A percentile compares a stretch with the other conserved stretches of the same genome.
Evolutionary conservation across 2,329 filamentous ascomycete genomes (phyloP).

Genomic region (Cytospora schulzeri): DNA sequence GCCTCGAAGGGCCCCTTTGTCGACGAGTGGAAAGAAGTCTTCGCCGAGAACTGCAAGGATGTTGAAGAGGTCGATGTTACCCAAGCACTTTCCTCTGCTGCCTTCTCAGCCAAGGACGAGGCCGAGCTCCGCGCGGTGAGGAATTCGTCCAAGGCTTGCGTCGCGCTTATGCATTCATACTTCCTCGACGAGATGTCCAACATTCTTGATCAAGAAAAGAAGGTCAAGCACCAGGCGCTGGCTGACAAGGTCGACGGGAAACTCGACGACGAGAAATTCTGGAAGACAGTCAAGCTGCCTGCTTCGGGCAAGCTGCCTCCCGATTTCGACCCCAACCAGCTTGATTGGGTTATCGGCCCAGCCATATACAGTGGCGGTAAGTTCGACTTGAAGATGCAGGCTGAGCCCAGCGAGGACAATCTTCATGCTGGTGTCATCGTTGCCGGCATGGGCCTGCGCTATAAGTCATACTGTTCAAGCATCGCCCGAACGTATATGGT

Average conservation of each 20-base stretch:
- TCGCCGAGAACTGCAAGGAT: slow-evolving; percentile 77
- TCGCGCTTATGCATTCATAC: slow-evolving; percentile 91
- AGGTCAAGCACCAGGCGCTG: slow-evolving; percentile 85
- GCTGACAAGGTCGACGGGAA: slow-evolving; percentile 88
- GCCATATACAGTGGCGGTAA: slow-evolving; percentile 94
- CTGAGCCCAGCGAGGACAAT: slow-evolving; percentile 77
- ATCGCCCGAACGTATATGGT: slow-evolving; percentile 94
- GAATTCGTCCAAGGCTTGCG: slow-evolving; percentile 90
- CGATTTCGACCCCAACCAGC: slow-evolving; percentile 83
- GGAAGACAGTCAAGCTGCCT: slow-evolving; percentile 74
- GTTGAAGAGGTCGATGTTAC: slow-evolving; percentile 87
- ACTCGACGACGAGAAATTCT: slow-evolving; percentile 92
- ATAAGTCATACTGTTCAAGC: slow-evolving; percentile 92
- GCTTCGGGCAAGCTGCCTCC: slow-evolving; percentile 75
- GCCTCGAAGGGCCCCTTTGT: slow-evolving; percentile 84
- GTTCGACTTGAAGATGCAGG: slow-evolving; percentile 83
- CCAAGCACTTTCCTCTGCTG: slow-evolving; percentile 76
- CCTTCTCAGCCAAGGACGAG: slow-evolving; percentile 93
- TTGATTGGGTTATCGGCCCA: slow-evolving; percentile 93
- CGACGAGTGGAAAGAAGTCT: slow-evolving; percentile 92
- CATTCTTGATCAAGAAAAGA: slow-evolving; percentile 94
- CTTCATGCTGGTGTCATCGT: slow-evolving; percentile 93
- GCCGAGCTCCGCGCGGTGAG: slow-evolving; percentile 91
- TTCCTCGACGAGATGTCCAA: slow-evolving; percentile 98
- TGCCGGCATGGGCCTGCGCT: slow-evolving; percentile 86